Evolutionary conservation across 192 early-diverging fungal genomes (phyloP), one percentile per base, ranked within the genome.

Genomic region (Dissophora ornata): DNA sequence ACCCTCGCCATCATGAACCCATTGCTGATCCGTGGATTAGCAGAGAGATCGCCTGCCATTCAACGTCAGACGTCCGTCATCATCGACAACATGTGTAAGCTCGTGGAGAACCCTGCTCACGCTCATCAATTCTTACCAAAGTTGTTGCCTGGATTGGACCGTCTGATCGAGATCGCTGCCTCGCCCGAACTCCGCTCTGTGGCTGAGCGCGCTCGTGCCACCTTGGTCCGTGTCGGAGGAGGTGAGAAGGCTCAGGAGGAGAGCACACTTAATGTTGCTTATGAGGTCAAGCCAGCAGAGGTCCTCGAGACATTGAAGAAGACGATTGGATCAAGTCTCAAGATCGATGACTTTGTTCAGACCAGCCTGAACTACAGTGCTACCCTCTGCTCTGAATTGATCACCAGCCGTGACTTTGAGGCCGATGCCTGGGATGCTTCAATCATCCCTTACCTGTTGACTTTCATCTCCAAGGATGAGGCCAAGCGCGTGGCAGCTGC

Each of bases 31-130:
- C 92, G 90, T 86, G 90, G 87, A 69, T 65, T 90, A 46, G 79
- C 82, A 21, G 91, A 94, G 68, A 80, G 90, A 65, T 73, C 82
- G 44, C 89, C 86, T 52, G 67, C 90, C 53, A 88, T 92, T 68
- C 83, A 90, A 48, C 90, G 92, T 78, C 88, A 89, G 70, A 82
- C 88, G 69, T 85, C 89, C 62, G 87, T 93, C 73, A 92, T 94
- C 64, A 92, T 94, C 62, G 91, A 93, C 83, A 94, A 94, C 84
- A 94, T 94, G 93, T 92, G 90, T 80, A 94, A 93, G 84, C 85
- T 94, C 33, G 91, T 93, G 61, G 90, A 93, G 71, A 86, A 93
- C 83, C 91, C 93, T 54, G 84, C 87, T 57, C 88, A 91, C 57
- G 91, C 91, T 54, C 86, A 88, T 62, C 91, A 90, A 59, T 94